Conservation (phyloP, 192 early-diverging fungal genomes). For the Spinellus fusiger region DNA sequence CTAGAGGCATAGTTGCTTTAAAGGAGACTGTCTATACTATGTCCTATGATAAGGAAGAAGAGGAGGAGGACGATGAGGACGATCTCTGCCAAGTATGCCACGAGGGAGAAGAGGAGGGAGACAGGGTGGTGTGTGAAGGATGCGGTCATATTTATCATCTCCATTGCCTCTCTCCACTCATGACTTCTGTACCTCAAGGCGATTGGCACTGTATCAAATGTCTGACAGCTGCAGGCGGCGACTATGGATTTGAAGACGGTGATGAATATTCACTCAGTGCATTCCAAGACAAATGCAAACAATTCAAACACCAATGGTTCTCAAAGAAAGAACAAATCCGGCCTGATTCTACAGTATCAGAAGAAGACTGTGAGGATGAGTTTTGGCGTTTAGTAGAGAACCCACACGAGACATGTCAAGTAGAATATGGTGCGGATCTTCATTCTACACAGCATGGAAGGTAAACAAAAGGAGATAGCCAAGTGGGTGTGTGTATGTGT, state of each 20-base stretch:
- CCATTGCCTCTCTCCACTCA: slow-evolving; percentile 68
- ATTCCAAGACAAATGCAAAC: slow-evolving; percentile 74
- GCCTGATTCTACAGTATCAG: slow-evolving; percentile 42
- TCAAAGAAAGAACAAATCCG: slow-evolving; percentile 37
- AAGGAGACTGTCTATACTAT: no score
- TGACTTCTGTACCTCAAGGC: slow-evolving; percentile 47
- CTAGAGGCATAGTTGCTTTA: no score
- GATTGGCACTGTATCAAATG: slow-evolving; percentile 92
- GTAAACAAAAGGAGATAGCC: slow-evolving; percentile 37
- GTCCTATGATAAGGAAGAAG: no score
- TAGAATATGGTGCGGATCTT: slow-evolving; percentile 95
- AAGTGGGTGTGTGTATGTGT: background rate
- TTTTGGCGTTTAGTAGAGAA: slow-evolving; percentile 91
- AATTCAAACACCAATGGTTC: slow-evolving; percentile 80
- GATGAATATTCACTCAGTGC: slow-evolving; percentile 67
- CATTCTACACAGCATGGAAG: slow-evolving; percentile 88
- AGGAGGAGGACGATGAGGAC: slow-evolving; percentile 8
- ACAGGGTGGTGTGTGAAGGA: slow-evolving; percentile 81
- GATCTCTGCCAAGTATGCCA: slow-evolving; percentile 45
- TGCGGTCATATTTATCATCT: slow-evolving; percentile 84
- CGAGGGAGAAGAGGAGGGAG: slow-evolving; percentile 38
- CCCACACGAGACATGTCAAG: slow-evolving; percentile 82
- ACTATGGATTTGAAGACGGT: slow-evolving; percentile 94
- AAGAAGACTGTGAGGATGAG: slow-evolving; percentile 80
- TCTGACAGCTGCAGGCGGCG: slow-evolving; percentile 64